Conservation (phyloP, 441 rosid genomes). For the Gossypium schwendimanii region DNA sequence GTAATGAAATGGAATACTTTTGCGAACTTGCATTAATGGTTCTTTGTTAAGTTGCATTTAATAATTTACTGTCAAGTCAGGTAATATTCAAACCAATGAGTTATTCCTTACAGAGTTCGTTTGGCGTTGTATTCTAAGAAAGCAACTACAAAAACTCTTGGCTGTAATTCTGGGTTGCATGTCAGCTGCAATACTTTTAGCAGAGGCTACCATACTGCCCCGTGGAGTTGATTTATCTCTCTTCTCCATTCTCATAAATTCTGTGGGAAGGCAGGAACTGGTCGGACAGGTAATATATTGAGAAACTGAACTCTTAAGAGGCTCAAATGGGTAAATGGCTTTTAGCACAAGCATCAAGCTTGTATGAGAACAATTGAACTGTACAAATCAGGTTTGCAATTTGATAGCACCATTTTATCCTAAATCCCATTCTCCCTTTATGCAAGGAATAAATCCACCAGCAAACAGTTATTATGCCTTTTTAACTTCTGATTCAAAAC, state of each 20-base stretch:
- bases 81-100: constrained; percentile 12
- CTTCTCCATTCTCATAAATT: constrained; percentile 62
- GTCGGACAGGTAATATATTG: constrained; percentile 46
- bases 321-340: background rate
- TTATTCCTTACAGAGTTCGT: constrained; percentile 45
- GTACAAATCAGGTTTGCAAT: background rate
- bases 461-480: background rate
- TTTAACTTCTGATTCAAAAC: background rate
- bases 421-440: background rate
- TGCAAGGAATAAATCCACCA: background rate
- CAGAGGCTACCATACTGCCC: constrained; percentile 69
- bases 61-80: background rate
- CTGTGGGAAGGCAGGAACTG: constrained; percentile 54
- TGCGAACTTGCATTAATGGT: background rate
- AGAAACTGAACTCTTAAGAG: background rate
- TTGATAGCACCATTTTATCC: background rate
- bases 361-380: background rate
- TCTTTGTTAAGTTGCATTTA: background rate
- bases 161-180: constrained; percentile 58
- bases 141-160: constrained; percentile 46
- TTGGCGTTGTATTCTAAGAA: constrained; percentile 59
- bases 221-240: constrained; percentile 63
- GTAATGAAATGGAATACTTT: background rate
- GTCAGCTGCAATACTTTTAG: constrained; percentile 76
- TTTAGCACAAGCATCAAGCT: background rate